These are phyloP conservation scores for Cicer pinnatifidum DNA, from an alignment of 306 rosid species.

Conservation along the genomic window DNA sequence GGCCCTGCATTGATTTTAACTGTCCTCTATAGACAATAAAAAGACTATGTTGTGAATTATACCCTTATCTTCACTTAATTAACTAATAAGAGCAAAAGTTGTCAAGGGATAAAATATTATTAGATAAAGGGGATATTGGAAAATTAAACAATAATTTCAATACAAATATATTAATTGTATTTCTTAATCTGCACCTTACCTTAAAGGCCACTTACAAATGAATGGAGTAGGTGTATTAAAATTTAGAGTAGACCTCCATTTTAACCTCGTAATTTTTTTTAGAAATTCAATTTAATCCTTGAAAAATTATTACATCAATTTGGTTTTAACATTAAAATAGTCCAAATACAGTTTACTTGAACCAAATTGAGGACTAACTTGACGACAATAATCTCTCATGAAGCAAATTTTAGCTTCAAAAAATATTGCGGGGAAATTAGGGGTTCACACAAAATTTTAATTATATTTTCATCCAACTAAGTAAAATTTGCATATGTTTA, in stretches of 20 bases:
- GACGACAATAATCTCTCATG: slow-evolving; percentile 3
- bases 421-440: not conserved
- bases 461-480: slow-evolving; percentile 24
- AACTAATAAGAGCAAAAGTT: slow-evolving; percentile 1
- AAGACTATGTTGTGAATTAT: not conserved
- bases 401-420: slow-evolving; percentile 2
- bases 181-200: slow-evolving; percentile 5
- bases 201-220: slow-evolving; percentile 6
- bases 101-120: slow-evolving; percentile 1
- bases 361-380: slow-evolving; percentile 24
- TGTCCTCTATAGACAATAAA: not conserved
- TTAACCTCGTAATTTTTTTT: not conserved
- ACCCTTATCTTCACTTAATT: not conserved
- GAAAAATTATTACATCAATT: slow-evolving; percentile 13
- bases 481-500: slow-evolving; percentile 23
- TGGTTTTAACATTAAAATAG: slow-evolving; percentile 3
- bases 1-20: slow-evolving; percentile 3
- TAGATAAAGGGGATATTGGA: not conserved
- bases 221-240: slow-evolving; percentile 12
- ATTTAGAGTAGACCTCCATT: slow-evolving; percentile 24
- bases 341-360: not conserved
- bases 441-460: slow-evolving; percentile 1
- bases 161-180: not conserved
- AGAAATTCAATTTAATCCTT: slow-evolving; percentile 4
- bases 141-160: slow-evolving; percentile 2